Evolutionary conservation across 1,284 basidiomycete genomes (phyloP), one percentile per base, ranked within the genome.

Genomic region (Ganoderma lucidum): DNA sequence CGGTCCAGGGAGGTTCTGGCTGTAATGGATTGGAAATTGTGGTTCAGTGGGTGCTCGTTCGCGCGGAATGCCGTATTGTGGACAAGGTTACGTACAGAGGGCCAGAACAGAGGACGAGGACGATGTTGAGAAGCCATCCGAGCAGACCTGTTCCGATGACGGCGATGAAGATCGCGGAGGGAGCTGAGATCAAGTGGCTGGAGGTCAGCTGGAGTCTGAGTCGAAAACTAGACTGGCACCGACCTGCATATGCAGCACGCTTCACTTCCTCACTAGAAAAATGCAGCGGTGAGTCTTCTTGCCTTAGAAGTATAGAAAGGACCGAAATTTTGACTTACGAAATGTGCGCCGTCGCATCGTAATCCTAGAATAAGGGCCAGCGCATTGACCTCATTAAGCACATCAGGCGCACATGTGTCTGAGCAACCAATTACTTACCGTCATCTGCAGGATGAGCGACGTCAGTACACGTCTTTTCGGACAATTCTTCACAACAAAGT

Each of bases 291-390:
- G 6, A 61, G 51, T 30, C 53, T 55, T 39, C 9, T 9, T 44
- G 32, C 15, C 17, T 10, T 28, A 37, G 10, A n/a, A 2, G 30
- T 6, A 3, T 2, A n/a, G 8, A n/a, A 19, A 37, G 15, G 14
- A 30, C 32, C 6, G 3, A 19, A 30, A n/a, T 3, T 6, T 19
- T 3, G 10, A 82, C 90, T 73, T 81, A 92, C 90, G 93, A 94
- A 72, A 98, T 97, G 80, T 98, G 96, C 2, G 95, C 95, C 6
- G 90, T 93, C 3, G 89, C 90, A 75, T 93, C 91, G 73, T 93
- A 93, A 71, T 87, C 88, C 83, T 85, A 70, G n/a, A 68, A 17
- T 35, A 48, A 48, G 39, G 39, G n/a, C 15, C 53, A 51, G 4
- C 58, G 41, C 17, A 28, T 19, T 14, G 39, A 60, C 35, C 37